Evolutionary conservation across 129 eudicot species (phyloP).

Genomic region (Mikania micrantha): DNA sequence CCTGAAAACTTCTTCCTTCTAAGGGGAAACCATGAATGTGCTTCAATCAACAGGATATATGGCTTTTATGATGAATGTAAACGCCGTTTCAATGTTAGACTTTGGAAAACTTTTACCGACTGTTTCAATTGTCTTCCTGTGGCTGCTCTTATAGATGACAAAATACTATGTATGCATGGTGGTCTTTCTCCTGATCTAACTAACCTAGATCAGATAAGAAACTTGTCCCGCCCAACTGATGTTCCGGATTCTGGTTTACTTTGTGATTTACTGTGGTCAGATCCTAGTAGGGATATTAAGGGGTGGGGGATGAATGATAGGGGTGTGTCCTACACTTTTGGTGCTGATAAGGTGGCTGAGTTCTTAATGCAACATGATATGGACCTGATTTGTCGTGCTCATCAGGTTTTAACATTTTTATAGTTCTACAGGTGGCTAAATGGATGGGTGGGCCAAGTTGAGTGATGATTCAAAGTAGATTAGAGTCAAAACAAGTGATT

Average conservation of each 20-base stretch:
- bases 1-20: constrained; percentile 75
- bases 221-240: constrained; percentile 65
- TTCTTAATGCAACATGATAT: constrained; percentile 72
- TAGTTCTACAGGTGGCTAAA: constrained; percentile 1
- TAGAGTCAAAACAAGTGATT: not conserved
- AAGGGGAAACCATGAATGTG: constrained; percentile 79
- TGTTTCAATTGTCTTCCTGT: constrained; percentile 84
- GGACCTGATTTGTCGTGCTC: constrained; percentile 87
- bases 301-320: constrained; percentile 88
- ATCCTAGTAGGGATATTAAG: constrained; percentile 62
- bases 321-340: constrained; percentile 75
- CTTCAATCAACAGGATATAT: constrained; percentile 69
- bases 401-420: constrained; percentile 43
- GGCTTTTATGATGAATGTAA: constrained; percentile 85
- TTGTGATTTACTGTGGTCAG: constrained; percentile 81
- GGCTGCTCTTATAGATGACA: constrained; percentile 77
- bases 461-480: not conserved
- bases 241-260: constrained; percentile 81
- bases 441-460: not conserved
- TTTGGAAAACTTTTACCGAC: constrained; percentile 66
- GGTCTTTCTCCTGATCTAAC: constrained; percentile 78
- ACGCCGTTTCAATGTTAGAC: constrained; percentile 72
- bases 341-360: constrained; percentile 67
- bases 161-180: constrained; percentile 82
- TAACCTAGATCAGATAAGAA: constrained; percentile 59